phyloP scores from a whole-genome alignment of 2,329 filamentous ascomycete species.

The Pezizomycotina sp. region DNA sequence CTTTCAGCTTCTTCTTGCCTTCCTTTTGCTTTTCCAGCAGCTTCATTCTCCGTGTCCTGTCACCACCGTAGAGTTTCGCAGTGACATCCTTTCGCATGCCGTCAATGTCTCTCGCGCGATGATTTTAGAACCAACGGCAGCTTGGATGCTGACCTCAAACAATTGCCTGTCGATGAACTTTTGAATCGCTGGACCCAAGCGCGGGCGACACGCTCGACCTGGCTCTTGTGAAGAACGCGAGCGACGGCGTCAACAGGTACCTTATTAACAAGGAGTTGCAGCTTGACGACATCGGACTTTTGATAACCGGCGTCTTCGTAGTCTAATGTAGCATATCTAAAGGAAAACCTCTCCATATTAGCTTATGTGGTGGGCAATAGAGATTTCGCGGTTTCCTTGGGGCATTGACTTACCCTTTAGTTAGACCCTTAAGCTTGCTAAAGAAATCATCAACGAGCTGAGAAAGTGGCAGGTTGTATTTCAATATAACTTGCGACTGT shows the following conservation, averaged over 20 bases:
- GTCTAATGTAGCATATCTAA: constrained; percentile 89
- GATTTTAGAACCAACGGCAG: constrained; percentile 63
- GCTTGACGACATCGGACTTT: constrained; percentile 61
- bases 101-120: constrained; percentile 90
- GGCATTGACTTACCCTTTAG: too few species aligned
- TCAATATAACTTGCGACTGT: constrained; percentile 78
- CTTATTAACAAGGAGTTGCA: constrained; percentile 89
- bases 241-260: constrained; percentile 82
- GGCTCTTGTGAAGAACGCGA: constrained; percentile 69
- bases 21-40: constrained; percentile 94
- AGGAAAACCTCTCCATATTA: too few species aligned
- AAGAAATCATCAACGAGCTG: constrained; percentile 95
- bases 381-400: too few species aligned
- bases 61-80: constrained; percentile 64
- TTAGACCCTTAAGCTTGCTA: constrained; percentile 82
- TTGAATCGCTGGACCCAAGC: constrained; percentile 94
- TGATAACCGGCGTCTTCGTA: constrained; percentile 92
- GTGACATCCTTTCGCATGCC: constrained; percentile 92
- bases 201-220: constrained; percentile 63
- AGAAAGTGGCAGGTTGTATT: constrained; percentile 74
- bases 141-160: constrained; percentile 94
- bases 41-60: constrained; percentile 67
- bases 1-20: constrained; percentile 61
- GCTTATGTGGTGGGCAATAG: too few species aligned
- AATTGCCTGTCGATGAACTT: constrained; percentile 89